phyloP scores from a whole-genome alignment of 1,284 basidiomycete genomes.

The Gymnopus androsaceus region DNA sequence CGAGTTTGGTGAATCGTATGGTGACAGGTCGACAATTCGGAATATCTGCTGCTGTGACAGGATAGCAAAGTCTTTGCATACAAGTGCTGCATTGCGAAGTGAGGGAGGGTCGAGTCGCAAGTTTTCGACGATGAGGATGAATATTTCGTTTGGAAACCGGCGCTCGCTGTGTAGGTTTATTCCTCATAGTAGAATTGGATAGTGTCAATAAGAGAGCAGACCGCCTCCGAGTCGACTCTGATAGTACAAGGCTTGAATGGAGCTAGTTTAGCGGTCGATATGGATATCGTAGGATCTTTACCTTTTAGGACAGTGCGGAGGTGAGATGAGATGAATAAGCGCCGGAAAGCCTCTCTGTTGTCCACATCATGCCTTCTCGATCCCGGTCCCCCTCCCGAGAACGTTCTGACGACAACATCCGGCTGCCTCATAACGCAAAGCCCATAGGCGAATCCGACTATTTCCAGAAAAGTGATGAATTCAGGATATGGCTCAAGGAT shows the following conservation, averaged over 20 bases:
- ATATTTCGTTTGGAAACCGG: not conserved
- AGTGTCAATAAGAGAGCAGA: no score
- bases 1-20: not conserved
- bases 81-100: not conserved
- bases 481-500: conserved; percentile 75
- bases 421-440: conserved; percentile 53
- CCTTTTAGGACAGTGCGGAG: no score
- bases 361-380: not conserved
- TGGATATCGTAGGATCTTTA: no score
- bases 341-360: no score
- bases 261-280: no score
- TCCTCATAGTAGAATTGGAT: no score
- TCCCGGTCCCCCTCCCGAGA: not conserved
- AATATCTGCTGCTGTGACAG: not conserved
- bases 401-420: not conserved
- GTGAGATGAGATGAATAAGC: no score
- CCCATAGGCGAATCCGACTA: conserved; percentile 74
- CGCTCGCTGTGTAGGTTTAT: no score
- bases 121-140: not conserved
- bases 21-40: not conserved
- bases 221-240: no score
- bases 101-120: not conserved
- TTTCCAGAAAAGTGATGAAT: conserved; percentile 77
- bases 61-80: not conserved
- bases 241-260: no score